These are phyloP conservation scores for Trichoderma sp. DNA, from an alignment of 2,329 filamentous ascomycete species.

Conservation along the genomic window DNA sequence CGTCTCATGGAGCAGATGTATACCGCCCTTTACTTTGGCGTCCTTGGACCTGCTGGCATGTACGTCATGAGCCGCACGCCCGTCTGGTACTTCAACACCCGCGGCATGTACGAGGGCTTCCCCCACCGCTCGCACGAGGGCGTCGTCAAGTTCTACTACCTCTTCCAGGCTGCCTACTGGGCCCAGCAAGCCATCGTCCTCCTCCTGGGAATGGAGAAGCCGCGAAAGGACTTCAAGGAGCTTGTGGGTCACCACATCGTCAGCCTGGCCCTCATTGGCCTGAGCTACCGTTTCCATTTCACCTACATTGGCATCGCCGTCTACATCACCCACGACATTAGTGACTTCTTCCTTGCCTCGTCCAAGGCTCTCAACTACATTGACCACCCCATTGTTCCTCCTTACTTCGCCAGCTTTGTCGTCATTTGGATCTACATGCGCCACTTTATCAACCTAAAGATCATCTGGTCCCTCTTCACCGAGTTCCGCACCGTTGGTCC, in stretches of 20 bases:
- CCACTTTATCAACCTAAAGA: conserved; percentile 77
- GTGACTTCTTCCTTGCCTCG: conserved; percentile 91
- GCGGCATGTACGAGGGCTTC: conserved; percentile 84
- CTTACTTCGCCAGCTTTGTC: conserved; percentile 84
- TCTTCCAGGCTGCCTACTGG: conserved; percentile 95
- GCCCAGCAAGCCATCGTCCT: conserved; percentile 89
- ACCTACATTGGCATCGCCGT: conserved; percentile 92
- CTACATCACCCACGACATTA: conserved; percentile 92
- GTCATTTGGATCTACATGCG: conserved; percentile 84
- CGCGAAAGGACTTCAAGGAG: conserved; percentile 92
- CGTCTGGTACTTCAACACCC: conserved; percentile 93
- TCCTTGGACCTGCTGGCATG: conserved; percentile 79
- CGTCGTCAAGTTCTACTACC: conserved; percentile 90
- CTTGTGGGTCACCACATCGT: conserved; percentile 89
- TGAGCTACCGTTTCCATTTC: conserved; percentile 95
- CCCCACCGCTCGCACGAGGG: conserved; percentile 80
- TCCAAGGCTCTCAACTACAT: conserved; percentile 93
- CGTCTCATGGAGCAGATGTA: conserved; percentile 97
- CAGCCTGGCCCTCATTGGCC: conserved; percentile 75
- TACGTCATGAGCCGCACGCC: conserved; percentile 91
- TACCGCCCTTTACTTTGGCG: conserved; percentile 83
- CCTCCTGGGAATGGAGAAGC: conserved; percentile 84
- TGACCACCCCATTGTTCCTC: conserved; percentile 72
- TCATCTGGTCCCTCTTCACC: conserved; percentile 72
- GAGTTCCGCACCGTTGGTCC: conserved; percentile 73